Evolutionary conservation across 768 basidiomycete species (phyloP), one percentile per base, ranked within the genome.

Genomic region (Porpolomopsis calyptriformis): DNA sequence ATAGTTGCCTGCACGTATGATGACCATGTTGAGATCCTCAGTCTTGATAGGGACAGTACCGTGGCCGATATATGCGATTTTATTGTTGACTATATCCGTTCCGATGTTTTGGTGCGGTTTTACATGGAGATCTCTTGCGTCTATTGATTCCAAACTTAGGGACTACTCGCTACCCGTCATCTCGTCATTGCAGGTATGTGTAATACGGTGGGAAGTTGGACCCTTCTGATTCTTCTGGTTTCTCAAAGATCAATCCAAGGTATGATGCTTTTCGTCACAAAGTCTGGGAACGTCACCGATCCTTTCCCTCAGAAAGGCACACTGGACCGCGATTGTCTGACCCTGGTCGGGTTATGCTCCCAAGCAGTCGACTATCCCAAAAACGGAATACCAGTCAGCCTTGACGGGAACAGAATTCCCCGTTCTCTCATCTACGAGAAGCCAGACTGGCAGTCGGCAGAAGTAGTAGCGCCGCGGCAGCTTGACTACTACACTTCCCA

Each of bases 361-460:
- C 66, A 72, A 68, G 85, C 85, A 0, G 85, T 89, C 3, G 86
- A 88, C 55, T 89, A 85, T 57, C 78, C 83, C 0, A 89, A 88
- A 62, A 79, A 81, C 51, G 86, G 85, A 7, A 73, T 74, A 29
- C 73, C 77, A 2, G 81, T 85, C 20, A 64, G 79, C 40, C 64
- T 82, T 23, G 63, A 65, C 19, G 55, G 62, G 3, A 51, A 65
- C 36, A 38, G 47, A 23, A 58, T 84, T 24, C 85, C 86, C 3
- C 59, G 62, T 9, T 57, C 66, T 0, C 64, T 84, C 12, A 83
- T 85, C 37, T 69, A 70, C 14, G 77, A 72, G 58, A 87, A 82
- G 54, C 86, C 86, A 0, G 86, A 89, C 57, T 89, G 86, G 86
- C 76, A 85, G 48, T 72, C 71, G 18, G 72, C 73, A 12, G 80